Base-by-base conservation (phyloP, 495 filamentous ascomycete species). In the Letharia columbiana region DNA sequence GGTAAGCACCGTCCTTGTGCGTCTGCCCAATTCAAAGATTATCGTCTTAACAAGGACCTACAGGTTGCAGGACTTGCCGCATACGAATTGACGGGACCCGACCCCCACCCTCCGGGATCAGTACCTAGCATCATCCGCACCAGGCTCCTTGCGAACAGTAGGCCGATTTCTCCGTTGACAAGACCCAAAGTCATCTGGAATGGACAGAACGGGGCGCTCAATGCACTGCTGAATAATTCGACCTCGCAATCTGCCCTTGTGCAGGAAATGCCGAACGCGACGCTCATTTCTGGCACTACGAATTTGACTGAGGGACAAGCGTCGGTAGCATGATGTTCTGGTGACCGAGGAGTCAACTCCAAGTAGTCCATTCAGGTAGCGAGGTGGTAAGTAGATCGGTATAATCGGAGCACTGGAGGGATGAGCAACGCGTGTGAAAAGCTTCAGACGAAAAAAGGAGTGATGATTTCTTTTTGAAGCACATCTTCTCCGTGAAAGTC, bases 1-100 rank as follows among this genome's bases (percentile, higher is more conserved):
- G 59, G 59, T 61, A 28, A n/a, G 59, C 15, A 17, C 4, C 20
- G 10, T 20, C 45, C 41, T 42, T 13, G 41, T 42, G 41, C 41
- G 41, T 13, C 41, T 23, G 18, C 6, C 20, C 20, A 23, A 9
- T 49, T 5, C 10, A 10, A n/a, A 10, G 2, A 20, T 39, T 20
- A 10, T 28, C 23, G 1, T 60, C 18, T 18, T 39, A 9, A 60
- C 3, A n/a, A n/a, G 20, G 20, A n/a, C 1, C 57, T 42, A 20
- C 15, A 61, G 59, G 59, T 61, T 10, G 59, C 59, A 12, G 59
- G 59, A 11, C 41, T 61, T 5, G 59, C 41, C 39, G 59, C 59
- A 0, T 61, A 61, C 39, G 28, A 56, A 18, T 4, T 56, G 12
- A 56, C 28, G 0, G 52, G 52, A 0, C 13, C 52, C 13, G 15